Evolutionary conservation across 148 eudicot species (phyloP).

Genomic region (Rheum nobile): DNA sequence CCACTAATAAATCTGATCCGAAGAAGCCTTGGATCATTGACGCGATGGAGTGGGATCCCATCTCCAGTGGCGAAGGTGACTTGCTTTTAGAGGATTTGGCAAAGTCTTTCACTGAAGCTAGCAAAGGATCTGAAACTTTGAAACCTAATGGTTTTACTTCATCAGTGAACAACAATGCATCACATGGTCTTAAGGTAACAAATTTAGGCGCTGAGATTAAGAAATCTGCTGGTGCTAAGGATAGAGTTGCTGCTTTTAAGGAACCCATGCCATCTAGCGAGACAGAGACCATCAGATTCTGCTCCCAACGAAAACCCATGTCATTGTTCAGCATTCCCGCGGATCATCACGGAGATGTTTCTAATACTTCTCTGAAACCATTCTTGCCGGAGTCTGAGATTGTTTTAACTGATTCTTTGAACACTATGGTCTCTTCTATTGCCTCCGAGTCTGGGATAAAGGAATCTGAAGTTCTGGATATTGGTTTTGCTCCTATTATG

Average conservation of each 20-base stretch:
- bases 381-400: conserved; percentile 10
- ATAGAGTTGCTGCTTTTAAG: conserved; percentile 8
- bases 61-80: conserved; percentile 92
- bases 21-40: conserved; percentile 43
- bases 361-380: conserved; percentile 14
- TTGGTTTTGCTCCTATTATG: conserved; percentile 10
- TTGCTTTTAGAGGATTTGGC: conserved; percentile 76
- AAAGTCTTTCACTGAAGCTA: conserved; percentile 49
- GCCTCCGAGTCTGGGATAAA: conserved; percentile 14
- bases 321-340: conserved; percentile 3
- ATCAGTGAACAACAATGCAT: conserved; percentile 31
- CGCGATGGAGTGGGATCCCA: conserved; percentile 82
- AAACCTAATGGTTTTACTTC: conserved; percentile 46
- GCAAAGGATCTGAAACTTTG: conserved; percentile 27
- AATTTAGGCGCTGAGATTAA: conserved; percentile 17
- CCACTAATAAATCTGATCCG: conserved; percentile 22
- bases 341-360: conserved; percentile 8
- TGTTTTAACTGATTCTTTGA: conserved; percentile 12
- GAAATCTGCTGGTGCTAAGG: conserved; percentile 13
- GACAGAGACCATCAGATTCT: conserved; percentile 7
- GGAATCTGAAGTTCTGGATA: conserved; percentile 15
- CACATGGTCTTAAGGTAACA: conserved; percentile 38
- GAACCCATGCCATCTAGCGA: conserved; percentile 15
- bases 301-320: conserved; percentile 10
- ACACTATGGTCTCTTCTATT: conserved; percentile 3